Evolutionary conservation across 2,329 filamentous ascomycete genomes (phyloP).

Genomic region (Diaporthe velutina): DNA sequence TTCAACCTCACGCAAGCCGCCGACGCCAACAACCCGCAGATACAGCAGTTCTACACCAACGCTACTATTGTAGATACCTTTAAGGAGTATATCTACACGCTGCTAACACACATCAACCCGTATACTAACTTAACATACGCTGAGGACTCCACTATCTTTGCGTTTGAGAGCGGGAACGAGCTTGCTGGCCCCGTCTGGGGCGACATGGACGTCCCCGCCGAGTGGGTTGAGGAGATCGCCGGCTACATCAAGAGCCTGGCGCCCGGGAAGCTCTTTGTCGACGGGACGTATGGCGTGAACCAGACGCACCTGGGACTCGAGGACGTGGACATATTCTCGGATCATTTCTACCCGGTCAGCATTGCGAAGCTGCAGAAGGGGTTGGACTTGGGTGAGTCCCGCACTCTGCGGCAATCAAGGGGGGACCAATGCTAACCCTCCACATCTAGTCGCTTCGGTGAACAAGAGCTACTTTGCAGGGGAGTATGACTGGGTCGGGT

Average conservation of each 20-base stretch:
- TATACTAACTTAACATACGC: conserved; percentile 61
- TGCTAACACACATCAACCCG: conserved; percentile 60
- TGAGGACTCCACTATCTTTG: conserved; percentile 63
- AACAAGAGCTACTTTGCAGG: conserved; percentile 59
- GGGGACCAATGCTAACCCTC: not conserved
- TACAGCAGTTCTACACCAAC: conserved; percentile 62
- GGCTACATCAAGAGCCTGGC: conserved; percentile 57
- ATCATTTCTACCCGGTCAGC: conserved; percentile 62
- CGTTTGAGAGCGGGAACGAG: conserved; percentile 64
- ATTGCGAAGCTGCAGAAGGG: conserved; percentile 54
- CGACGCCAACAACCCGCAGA: conserved; percentile 52
- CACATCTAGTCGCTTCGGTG: conserved; percentile 49
- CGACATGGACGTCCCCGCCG: conserved; percentile 57
- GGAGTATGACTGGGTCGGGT: conserved; percentile 61
- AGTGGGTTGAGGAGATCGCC: conserved; percentile 58
- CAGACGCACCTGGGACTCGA: conserved; percentile 55
- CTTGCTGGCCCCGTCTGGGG: conserved; percentile 57
- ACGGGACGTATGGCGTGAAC: conserved; percentile 64
- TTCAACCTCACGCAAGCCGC: conserved; percentile 54
- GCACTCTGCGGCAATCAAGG: not conserved
- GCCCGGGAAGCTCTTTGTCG: conserved; percentile 59
- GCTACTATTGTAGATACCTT: conserved; percentile 56
- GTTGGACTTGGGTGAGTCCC: conserved; percentile 42
- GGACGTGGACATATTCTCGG: conserved; percentile 60
- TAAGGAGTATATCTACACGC: conserved; percentile 58